Conservation (phyloP, 805 yeast species). For the Kluyveromyces starmeri region DNA sequence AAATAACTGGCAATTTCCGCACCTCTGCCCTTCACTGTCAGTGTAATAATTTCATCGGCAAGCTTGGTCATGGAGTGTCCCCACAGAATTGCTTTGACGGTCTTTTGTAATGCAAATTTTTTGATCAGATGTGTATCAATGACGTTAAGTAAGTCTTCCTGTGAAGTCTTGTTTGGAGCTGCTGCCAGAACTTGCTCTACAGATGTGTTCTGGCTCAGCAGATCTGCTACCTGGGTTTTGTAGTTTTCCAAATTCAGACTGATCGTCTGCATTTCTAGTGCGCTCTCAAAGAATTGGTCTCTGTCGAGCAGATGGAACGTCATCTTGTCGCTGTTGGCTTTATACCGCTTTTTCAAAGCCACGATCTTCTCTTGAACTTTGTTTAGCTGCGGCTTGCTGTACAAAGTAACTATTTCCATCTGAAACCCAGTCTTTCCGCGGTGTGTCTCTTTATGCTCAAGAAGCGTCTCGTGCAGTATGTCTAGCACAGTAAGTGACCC, state of each 20-base stretch:
- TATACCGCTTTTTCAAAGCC: constrained; percentile 15
- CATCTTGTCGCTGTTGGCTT: constrained; percentile 27
- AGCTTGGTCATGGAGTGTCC: constrained; percentile 77
- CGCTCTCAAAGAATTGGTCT: constrained; percentile 31
- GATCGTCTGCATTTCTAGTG: constrained; percentile 25
- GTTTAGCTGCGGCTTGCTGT: constrained; percentile 34
- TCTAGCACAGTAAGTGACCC: constrained; percentile 65
- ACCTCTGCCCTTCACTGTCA: constrained; percentile 85
- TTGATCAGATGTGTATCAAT: constrained; percentile 41
- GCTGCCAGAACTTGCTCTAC: constrained; percentile 11
- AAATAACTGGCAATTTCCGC: constrained; percentile 46
- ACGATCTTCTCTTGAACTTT: constrained; percentile 11
- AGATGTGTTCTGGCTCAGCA: constrained; percentile 1
- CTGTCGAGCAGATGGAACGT: constrained; percentile 34
- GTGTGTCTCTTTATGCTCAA: constrained; percentile 54
- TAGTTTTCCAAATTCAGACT: constrained; percentile 27
- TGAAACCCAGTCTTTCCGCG: constrained; percentile 63
- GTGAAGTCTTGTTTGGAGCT: constrained; percentile 47
- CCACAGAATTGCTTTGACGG: constrained; percentile 49
- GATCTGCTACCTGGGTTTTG: not conserved
- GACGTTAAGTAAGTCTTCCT: constrained; percentile 49
- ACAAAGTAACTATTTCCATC: constrained; percentile 37
- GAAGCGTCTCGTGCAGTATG: constrained; percentile 48
- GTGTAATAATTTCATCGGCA: constrained; percentile 69
- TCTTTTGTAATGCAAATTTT: constrained; percentile 36